A percentile compares a stretch with the other conserved stretches of the same genome.
Evolutionary conservation across 192 early-diverging fungal genomes (phyloP).

Genomic region (Lobosporangium transversale): DNA sequence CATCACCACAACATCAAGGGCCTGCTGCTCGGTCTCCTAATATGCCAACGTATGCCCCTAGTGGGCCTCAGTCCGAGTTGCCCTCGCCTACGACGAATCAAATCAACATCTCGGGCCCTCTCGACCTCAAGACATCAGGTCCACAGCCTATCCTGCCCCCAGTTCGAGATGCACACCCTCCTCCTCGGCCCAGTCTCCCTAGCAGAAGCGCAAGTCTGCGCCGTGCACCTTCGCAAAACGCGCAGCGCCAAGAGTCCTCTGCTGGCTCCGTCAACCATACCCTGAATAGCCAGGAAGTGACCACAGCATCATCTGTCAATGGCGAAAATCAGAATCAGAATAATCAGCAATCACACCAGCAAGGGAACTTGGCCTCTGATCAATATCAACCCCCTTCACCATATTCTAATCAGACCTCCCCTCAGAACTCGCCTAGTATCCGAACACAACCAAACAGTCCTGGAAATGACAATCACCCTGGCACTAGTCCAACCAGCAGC

Average conservation of each 20-base stretch:
- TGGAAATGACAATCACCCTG: neutral
- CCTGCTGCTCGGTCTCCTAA: conserved; percentile 33
- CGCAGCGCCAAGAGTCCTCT: conserved; percentile 8
- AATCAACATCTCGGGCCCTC: conserved; percentile 36
- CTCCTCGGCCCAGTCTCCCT: conserved; percentile 10
- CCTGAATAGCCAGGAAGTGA: neutral
- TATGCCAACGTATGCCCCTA: conserved; percentile 16
- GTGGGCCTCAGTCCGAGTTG: neutral
- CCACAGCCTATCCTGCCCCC: conserved; percentile 33
- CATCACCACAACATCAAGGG: conserved; percentile 36
- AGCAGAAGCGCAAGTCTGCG: conserved; percentile 23
- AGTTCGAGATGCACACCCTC: conserved; percentile 26
- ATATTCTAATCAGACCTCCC: too few species aligned
- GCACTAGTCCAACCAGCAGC: conserved; percentile 4
- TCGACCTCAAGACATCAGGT: conserved; percentile 34
- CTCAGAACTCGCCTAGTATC: neutral
- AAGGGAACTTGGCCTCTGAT: conserved; percentile 7
- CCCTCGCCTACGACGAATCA: conserved; percentile 3
- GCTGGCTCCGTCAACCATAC: conserved; percentile 13
- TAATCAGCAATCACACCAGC: neutral
- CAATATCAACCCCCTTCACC: neutral
- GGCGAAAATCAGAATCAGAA: neutral
- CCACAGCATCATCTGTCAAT: neutral
- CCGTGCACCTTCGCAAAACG: conserved; percentile 30
- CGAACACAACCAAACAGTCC: conserved; percentile 16